These are phyloP conservation scores for Xylaria sp. DNA, from an alignment of 2,329 filamentous ascomycete species.

Conservation along the genomic window DNA sequence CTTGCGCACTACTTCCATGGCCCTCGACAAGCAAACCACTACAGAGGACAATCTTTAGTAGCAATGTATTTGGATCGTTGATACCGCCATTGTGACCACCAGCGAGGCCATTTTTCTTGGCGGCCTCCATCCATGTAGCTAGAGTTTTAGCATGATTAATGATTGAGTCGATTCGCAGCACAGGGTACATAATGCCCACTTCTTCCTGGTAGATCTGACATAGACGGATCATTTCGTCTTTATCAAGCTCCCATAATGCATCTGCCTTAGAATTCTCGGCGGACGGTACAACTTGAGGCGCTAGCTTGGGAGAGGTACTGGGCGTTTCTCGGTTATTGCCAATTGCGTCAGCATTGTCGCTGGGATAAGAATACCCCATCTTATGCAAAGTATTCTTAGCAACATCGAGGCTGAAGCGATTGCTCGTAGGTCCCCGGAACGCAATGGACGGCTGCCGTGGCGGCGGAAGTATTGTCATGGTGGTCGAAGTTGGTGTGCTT, in stretches of 20 bases:
- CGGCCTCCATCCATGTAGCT: conserved; percentile 74
- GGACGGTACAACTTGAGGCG: conserved; percentile 52
- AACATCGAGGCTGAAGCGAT: conserved; percentile 84
- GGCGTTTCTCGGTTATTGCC: conserved; percentile 54
- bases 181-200: conserved; percentile 90
- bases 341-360: conserved; percentile 70
- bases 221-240: conserved; percentile 82
- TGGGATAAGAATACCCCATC: conserved; percentile 81
- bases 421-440: conserved; percentile 88
- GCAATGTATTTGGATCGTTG: conserved; percentile 66
- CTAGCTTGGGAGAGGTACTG: conserved; percentile 48
- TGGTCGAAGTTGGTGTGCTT: conserved; percentile 55
- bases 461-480: conserved; percentile 58
- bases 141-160: conserved; percentile 76
- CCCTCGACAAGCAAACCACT: conserved; percentile 81
- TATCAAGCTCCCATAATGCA: conserved; percentile 80
- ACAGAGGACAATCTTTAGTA: conserved; percentile 86
- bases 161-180: conserved; percentile 78
- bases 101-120: conserved; percentile 50
- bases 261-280: conserved; percentile 59
- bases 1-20: conserved; percentile 79
- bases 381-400: conserved; percentile 87
- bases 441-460: conserved; percentile 73
- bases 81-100: conserved; percentile 52
- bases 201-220: conserved; percentile 88